Conservation (phyloP, 2,329 filamentous ascomycete species). For the Ceratocystis huliohia region DNA sequence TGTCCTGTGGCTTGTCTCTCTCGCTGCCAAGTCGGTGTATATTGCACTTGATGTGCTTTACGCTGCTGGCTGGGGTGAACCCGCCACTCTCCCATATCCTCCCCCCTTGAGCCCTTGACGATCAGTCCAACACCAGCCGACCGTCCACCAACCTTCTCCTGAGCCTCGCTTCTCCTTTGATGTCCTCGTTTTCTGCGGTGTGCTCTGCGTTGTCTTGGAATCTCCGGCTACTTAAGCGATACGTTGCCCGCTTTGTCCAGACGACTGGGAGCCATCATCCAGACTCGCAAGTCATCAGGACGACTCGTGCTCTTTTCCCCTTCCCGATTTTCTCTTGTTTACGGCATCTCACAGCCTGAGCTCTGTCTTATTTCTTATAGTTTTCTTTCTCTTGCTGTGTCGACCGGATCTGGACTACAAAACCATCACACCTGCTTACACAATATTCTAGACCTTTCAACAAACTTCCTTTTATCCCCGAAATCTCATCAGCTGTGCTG, state of each 20-base stretch:
- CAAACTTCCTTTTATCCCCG: not conserved
- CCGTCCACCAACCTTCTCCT: not conserved
- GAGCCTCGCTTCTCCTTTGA: not conserved
- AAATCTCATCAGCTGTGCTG: conserved; percentile 15
- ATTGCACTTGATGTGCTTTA: not conserved
- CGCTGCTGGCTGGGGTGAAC: not conserved
- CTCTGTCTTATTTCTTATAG: not conserved
- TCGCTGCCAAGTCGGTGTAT: not conserved
- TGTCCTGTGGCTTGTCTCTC: not conserved
- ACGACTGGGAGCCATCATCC: not conserved
- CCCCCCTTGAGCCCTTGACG: not conserved
- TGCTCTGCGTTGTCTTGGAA: not conserved
- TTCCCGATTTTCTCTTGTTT: not conserved
- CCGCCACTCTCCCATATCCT: not conserved
- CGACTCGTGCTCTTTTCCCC: not conserved
- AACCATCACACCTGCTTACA: not conserved
- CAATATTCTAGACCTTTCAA: conserved; percentile 8
- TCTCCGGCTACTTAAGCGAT: not conserved
- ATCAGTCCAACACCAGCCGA: conserved; percentile 3
- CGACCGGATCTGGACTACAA: conserved; percentile 2
- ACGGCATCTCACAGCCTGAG: not conserved
- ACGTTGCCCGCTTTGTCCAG: not conserved
- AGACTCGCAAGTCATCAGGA: not conserved
- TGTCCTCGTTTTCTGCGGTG: not conserved
- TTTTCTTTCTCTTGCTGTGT: not conserved